Percentiles rank a stretch among this genome's conserved stretches.
These are phyloP conservation scores for Penicillium frequentans DNA, from an alignment of 2,329 filamentous ascomycete genomes.

Conservation along the genomic window DNA sequence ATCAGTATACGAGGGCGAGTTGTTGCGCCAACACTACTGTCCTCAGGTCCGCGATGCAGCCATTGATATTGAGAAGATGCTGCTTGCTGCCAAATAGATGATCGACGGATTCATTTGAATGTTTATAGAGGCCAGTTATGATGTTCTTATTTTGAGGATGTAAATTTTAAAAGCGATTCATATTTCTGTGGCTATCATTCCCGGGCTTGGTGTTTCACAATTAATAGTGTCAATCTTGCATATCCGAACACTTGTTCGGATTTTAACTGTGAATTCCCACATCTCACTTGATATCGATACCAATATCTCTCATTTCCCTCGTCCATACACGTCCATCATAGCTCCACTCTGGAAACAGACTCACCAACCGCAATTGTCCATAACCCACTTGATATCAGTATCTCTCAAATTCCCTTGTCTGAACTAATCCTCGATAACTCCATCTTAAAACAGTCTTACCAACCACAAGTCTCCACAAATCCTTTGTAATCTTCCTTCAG, in stretches of 20 bases:
- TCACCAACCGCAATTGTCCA: not conserved
- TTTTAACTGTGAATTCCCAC: not conserved
- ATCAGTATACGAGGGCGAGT: slow-evolving; percentile 90
- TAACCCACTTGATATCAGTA: not conserved
- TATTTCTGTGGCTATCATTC: not conserved
- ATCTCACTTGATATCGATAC: not conserved
- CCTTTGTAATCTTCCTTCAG: not conserved
- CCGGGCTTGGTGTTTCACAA: not conserved
- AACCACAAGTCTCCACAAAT: not conserved
- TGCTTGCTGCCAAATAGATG: slow-evolving; percentile 40
- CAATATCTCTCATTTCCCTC: not conserved
- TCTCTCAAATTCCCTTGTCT: not conserved
- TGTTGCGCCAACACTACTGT: slow-evolving; percentile 81
- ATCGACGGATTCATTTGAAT: not conserved
- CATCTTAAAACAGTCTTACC: not conserved
- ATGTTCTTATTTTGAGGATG: not conserved
- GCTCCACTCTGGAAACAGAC: not conserved
- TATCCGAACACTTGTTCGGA: not conserved
- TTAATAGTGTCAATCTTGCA: not conserved
- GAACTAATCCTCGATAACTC: not conserved
- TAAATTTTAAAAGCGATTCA: not conserved
- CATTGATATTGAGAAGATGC: slow-evolving; percentile 66
- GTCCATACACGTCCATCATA: not conserved
- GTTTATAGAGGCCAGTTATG: not conserved
- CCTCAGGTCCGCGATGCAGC: slow-evolving; percentile 79